Conservation (phyloP, 345 rosid species). For the Populus euphratica region DNA sequence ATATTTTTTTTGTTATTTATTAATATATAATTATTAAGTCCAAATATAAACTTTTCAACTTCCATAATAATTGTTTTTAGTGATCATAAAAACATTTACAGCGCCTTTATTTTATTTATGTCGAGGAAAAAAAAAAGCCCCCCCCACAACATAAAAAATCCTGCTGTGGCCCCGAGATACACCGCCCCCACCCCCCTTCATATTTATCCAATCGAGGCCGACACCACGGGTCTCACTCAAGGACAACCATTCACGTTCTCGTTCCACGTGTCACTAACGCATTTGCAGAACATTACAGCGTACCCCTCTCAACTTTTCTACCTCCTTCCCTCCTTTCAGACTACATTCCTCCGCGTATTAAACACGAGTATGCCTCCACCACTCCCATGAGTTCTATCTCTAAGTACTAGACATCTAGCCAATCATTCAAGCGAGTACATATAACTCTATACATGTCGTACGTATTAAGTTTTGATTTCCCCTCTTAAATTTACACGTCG, state of each 20-base stretch:
- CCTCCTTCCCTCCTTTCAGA: slow-evolving; percentile 1
- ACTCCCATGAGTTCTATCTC: too few relatives aligned
- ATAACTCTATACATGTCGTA: neutral
- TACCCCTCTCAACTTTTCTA: slow-evolving; percentile 10
- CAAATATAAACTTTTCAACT: too few relatives aligned
- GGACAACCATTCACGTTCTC: slow-evolving; percentile 14
- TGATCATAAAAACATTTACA: too few relatives aligned
- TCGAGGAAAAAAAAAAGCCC: too few relatives aligned
- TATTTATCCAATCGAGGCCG: slow-evolving; percentile 6
- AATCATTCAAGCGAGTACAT: neutral
- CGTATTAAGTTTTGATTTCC: too few relatives aligned
- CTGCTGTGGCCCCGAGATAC: neutral
- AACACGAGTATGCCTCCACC: neutral
- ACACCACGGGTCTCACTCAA: slow-evolving; percentile 18
- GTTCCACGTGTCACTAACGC: slow-evolving; percentile 13
- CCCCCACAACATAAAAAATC: too few relatives aligned
- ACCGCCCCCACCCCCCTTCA: slow-evolving; percentile 14
- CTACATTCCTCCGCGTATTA: neutral
- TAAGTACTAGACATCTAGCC: neutral
- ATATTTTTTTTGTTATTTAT: too few relatives aligned
- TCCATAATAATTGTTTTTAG: too few relatives aligned
- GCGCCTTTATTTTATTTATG: too few relatives aligned
- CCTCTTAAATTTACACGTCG: slow-evolving; percentile 18
- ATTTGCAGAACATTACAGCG: neutral
- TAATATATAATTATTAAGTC: too few relatives aligned